Percentiles rank a stretch among this genome's conserved stretches.
Conservation (phyloP, 306 rosid species). For the Mimosa bimucronata region DNA sequence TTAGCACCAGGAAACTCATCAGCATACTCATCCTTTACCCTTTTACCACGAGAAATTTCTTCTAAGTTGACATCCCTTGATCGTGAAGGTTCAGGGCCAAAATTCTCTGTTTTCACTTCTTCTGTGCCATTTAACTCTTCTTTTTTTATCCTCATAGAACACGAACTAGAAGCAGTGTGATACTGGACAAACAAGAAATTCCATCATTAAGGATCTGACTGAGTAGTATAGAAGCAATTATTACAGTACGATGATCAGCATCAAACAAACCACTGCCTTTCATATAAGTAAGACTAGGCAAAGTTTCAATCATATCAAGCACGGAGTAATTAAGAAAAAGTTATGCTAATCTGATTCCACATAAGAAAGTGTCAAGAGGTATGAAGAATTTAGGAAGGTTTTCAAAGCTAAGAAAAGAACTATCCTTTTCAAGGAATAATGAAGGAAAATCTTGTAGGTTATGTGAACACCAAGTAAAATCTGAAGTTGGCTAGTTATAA, state of each 20-base stretch:
- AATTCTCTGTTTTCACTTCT: slow-evolving; percentile 55
- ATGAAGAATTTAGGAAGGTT: not conserved
- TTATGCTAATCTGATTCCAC: not conserved
- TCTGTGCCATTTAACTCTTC: slow-evolving; percentile 44
- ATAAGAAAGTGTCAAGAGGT: not conserved
- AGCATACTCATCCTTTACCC: slow-evolving; percentile 61
- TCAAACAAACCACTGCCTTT: not conserved
- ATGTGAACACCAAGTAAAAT: not conserved
- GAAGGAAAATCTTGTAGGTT: not conserved
- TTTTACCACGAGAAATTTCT: slow-evolving; percentile 51
- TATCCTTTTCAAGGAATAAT: not conserved
- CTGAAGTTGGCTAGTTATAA: too few species aligned
- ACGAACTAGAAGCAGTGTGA: slow-evolving; percentile 33
- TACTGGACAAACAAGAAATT: slow-evolving; percentile 46
- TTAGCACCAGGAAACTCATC: slow-evolving; percentile 43
- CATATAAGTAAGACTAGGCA: not conserved
- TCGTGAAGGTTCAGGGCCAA: slow-evolving; percentile 43
- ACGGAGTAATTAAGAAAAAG: not conserved
- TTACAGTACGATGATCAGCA: slow-evolving; percentile 13
- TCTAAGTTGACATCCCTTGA: slow-evolving; percentile 40
- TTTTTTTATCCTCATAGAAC: slow-evolving; percentile 45
- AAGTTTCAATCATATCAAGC: not conserved
- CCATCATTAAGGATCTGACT: slow-evolving; percentile 32
- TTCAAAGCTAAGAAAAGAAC: not conserved
- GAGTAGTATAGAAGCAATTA: not conserved